Base-by-base conservation (phyloP, 176 grass and related monocot genomes). In the Phoenix roebelenii region DNA sequence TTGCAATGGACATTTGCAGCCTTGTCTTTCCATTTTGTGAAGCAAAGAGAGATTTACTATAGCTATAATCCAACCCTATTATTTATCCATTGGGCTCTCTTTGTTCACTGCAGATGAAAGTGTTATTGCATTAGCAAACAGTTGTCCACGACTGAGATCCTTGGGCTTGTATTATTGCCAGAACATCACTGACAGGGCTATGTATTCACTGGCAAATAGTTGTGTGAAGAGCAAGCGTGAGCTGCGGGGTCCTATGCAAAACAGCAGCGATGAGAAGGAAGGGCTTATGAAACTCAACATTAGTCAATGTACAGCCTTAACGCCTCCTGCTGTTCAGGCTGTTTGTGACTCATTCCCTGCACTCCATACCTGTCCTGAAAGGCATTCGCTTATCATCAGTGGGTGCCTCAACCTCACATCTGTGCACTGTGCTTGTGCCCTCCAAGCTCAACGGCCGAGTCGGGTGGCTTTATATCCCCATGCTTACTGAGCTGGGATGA, bases 291-390 rank as follows among this genome's bases (percentile, higher is more conserved):
- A 52, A 23, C 63, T 65, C 20, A 65, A 65, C 10, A 65, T 65
- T 23, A 65, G 63, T 24, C 63, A 65, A 49, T 65, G 63, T 22
- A 65, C 63, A 4, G 63, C 63, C 5, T 52, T 65, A 14, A 65
- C 63, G 4, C 63, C 63, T 1, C 49, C 48, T 10, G 63, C 63
- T 65, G 63, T 65, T 26, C 63, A 65, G 51, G 63, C 63, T 18
- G 63, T 65, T 23, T 65, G 63, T 23, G 51, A 65, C 49, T 65
- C 63, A 26, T 65, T 65, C n/a, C 63, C 63, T 26, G 63, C 50
- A 18, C 49, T 65, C 5, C 63, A 65, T 26, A 65, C 63, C 23
- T 65, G 63, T 23, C 63, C 49, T 4, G 63, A 52, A 17, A 65
- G 63, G 23, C 50, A 65, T 65, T 65, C 63, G 1, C 63, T 65